Evolutionary conservation across 2,329 filamentous ascomycete species (phyloP).

Genomic region (Aureobasidium lini): DNA sequence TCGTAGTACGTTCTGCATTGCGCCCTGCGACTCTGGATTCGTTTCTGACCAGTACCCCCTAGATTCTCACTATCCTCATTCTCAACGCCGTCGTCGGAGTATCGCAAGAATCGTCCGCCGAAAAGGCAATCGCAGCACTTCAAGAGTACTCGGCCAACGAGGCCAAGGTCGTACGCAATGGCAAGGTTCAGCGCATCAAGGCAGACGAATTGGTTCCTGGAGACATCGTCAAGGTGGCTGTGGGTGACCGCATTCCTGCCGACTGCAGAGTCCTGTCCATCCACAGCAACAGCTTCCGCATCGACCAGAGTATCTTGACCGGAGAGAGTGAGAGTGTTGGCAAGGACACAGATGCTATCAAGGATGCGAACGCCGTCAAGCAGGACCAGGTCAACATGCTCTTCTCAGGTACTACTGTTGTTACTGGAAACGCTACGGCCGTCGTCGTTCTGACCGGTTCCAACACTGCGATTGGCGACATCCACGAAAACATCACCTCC

Average conservation of each 20-base stretch:
- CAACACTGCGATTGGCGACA: conserved; percentile 92
- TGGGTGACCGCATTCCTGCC: conserved; percentile 89
- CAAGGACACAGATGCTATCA: conserved; percentile 65
- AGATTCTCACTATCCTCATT: conserved; percentile 95
- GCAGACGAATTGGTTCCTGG: conserved; percentile 96
- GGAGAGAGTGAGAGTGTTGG: conserved; percentile 95
- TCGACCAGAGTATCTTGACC: conserved; percentile 95
- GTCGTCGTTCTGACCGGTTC: conserved; percentile 84
- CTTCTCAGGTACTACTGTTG: conserved; percentile 96
- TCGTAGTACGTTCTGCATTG: conserved; percentile 60
- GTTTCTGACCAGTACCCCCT: conserved; percentile 16
- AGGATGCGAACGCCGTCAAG: conserved; percentile 80
- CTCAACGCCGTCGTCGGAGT: conserved; percentile 96
- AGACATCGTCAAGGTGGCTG: conserved; percentile 78
- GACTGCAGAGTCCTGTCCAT: conserved; percentile 86
- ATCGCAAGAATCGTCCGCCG: conserved; percentile 95
- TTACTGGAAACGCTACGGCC: conserved; percentile 85
- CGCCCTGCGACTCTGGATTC: neutral
- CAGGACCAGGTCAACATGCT: conserved; percentile 98
- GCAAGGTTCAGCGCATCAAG: conserved; percentile 72
- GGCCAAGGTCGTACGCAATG: conserved; percentile 85
- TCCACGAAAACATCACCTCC: conserved; percentile 95
- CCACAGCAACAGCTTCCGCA: conserved; percentile 92
- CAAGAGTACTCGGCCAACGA: conserved; percentile 99
- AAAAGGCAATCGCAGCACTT: conserved; percentile 94